These are phyloP conservation scores for Xenosphaeropsis pyriputrescens DNA, from an alignment of 2,329 filamentous ascomycete species.

Conservation along the genomic window DNA sequence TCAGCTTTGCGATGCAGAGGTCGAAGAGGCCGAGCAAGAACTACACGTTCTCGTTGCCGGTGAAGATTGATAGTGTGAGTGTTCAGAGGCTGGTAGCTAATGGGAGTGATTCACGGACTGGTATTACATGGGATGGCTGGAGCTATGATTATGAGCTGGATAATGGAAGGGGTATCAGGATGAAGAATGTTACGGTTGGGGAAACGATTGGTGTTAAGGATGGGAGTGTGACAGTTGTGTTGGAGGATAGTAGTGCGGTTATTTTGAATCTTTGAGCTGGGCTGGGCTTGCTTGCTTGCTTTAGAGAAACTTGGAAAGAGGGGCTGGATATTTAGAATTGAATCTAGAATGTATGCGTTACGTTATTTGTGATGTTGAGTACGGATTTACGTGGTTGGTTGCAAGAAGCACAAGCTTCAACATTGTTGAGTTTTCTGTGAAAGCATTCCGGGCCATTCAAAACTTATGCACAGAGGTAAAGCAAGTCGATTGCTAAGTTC, in stretches of 20 bases:
- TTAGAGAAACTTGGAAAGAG: no score
- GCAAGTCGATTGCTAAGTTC: no score
- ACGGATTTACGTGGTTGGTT: no score
- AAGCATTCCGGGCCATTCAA: no score
- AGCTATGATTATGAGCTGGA: slow-evolving; percentile 47
- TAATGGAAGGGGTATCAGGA: slow-evolving; percentile 32
- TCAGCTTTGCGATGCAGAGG: background rate
- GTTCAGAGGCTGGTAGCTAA: slow-evolving; percentile 40
- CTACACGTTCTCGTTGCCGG: slow-evolving; percentile 26
- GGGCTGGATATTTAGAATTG: no score
- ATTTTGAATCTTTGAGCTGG: slow-evolving; percentile 6
- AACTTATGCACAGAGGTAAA: no score
- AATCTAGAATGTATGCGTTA: no score
- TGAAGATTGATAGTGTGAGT: slow-evolving; percentile 8
- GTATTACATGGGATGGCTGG: slow-evolving; percentile 44
- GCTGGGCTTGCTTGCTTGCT: no score
- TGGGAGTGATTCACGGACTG: slow-evolving; percentile 47
- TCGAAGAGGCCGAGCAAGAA: slow-evolving; percentile 18
- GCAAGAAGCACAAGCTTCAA: no score
- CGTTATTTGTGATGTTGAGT: no score
- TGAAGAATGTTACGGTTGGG: slow-evolving; percentile 38
- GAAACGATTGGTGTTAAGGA: slow-evolving; percentile 23
- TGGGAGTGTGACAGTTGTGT: slow-evolving; percentile 22
- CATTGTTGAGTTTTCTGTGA: no score
- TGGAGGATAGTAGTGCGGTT: slow-evolving; percentile 26